Conservation (phyloP, 768 basidiomycete species). For the Butyriboletus loyo region DNA sequence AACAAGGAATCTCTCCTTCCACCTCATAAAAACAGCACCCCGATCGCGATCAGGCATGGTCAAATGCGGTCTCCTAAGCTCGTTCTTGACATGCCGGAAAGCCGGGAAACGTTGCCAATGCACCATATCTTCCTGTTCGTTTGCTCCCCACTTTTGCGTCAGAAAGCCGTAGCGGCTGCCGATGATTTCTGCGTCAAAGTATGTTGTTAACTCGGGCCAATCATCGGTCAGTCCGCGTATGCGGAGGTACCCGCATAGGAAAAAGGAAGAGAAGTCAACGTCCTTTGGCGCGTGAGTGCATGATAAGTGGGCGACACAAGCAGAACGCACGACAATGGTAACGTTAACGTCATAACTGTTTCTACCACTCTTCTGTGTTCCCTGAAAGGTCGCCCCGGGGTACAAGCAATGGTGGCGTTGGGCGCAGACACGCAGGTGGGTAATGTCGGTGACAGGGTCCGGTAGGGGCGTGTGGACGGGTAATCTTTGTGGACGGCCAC, state of each 20-base stretch:
- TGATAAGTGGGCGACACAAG: constrained; percentile 1
- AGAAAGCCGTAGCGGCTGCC: constrained; percentile 88
- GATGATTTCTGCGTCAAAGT: constrained; percentile 96
- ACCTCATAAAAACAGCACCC: constrained; percentile 89
- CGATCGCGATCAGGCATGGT: constrained; percentile 76
- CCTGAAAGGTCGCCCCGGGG: constrained; percentile 84
- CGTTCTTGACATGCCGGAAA: constrained; percentile 76
- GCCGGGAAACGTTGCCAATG: constrained; percentile 95
- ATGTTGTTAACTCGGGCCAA: constrained; percentile 94
- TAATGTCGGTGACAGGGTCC: constrained; percentile 70
- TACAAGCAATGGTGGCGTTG: constrained; percentile 77
- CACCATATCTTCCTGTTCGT: constrained; percentile 85
- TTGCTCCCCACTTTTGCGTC: constrained; percentile 88
- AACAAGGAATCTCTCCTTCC: constrained; percentile 97
- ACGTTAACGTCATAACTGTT: constrained; percentile 95
- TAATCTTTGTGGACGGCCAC: constrained; percentile 8
- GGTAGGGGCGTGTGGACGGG: constrained; percentile 23
- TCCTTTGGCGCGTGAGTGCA: constrained; percentile 49
- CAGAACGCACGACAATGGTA: constrained; percentile 74
- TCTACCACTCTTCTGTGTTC: constrained; percentile 91
- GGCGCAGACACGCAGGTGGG: constrained; percentile 68
- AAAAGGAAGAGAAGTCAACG: constrained; percentile 83
- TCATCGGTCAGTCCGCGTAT: constrained; percentile 92
- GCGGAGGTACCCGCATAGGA: constrained; percentile 86
- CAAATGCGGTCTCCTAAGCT: constrained; percentile 73